Base-by-base conservation (phyloP, 352 stramenopile genomes). In the Phytopythium delawarense region DNA sequence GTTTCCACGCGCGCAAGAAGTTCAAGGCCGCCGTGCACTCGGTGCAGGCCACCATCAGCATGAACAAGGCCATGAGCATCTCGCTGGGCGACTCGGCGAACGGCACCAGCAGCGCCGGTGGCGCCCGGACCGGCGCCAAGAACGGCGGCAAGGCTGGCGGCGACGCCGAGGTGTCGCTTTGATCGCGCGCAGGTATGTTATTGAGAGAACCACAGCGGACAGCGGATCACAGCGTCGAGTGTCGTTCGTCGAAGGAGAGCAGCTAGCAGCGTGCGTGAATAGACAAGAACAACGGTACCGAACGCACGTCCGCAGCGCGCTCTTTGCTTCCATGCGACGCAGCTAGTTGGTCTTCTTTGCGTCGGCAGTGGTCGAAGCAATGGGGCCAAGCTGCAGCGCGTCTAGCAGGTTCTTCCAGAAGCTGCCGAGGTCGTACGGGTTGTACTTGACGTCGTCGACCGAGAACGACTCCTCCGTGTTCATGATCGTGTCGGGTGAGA, bases 11-110 rank as follows among this genome's bases (percentile, higher is more conserved):
- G 53, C 72, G 81, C 50, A 88, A 88, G 66, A 92, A 91, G 62
- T 95, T 93, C 70, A 89, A 89, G 69, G 84, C 86, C 20, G 86
- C 86, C 2, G 81, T 93, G 63, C 78, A 89, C 56, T 90, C 79
- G 1, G 84, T 92, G 28, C 73, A 91, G 63, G 84, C 83, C 48
- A 95, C 83, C 30, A 88, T 89, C 73, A 81, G 78, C 51, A 83
- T 93, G 75, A 92, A 94, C 78, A 92, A 91, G 56, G 68, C 76
- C 12, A 64, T 91, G 23, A 76, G 70, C 5, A 67, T 72, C 15
- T 70, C 63, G 32, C 25, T 57, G 30, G 54, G 69, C 53, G 63
- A 76, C 49, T 66, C 67, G 25, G 32, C 8, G 4, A 57, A 30
- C 39, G 20, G 25, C 20, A n/a, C 39, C 57, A 63, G 48, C 60